Conservation (phyloP, 208 protist genomes). For the Crithidia mellificae region DNA sequence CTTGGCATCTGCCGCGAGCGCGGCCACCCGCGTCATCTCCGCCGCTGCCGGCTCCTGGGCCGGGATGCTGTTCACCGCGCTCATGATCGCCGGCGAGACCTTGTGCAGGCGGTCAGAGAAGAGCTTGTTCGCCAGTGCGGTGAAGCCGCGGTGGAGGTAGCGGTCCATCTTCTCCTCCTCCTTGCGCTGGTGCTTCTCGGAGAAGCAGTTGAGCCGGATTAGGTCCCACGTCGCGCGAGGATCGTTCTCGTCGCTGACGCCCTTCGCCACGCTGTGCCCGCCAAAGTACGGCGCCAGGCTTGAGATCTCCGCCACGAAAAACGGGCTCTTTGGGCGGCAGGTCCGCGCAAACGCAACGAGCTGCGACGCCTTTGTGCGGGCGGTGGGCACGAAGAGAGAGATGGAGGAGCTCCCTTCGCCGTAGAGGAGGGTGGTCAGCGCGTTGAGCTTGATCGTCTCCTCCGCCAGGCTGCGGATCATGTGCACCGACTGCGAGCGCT, state of each 20-base stretch:
- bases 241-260: slow-evolving; percentile 58
- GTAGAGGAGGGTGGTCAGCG: slow-evolving; percentile 84
- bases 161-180: slow-evolving; percentile 75
- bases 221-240: slow-evolving; percentile 73
- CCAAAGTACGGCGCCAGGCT: slow-evolving; percentile 77
- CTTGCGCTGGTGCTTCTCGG: slow-evolving; percentile 54
- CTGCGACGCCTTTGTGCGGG: slow-evolving; percentile 67
- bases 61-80: slow-evolving; percentile 77
- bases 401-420: slow-evolving; percentile 90
- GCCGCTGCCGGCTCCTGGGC: slow-evolving; percentile 44
- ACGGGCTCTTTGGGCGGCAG: slow-evolving; percentile 89
- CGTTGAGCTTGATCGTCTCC: slow-evolving; percentile 81
- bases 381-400: slow-evolving; percentile 86
- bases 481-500: slow-evolving; percentile 76
- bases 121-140: slow-evolving; percentile 85
- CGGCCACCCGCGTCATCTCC: slow-evolving; percentile 40
- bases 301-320: slow-evolving; percentile 85
- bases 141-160: slow-evolving; percentile 79
- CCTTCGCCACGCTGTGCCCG: slow-evolving; percentile 61
- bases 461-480: slow-evolving; percentile 88
- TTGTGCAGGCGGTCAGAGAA: slow-evolving; percentile 86
- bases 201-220: slow-evolving; percentile 78
- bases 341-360: slow-evolving; percentile 87
- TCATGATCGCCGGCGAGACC: slow-evolving; percentile 75
- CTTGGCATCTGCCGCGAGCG: slow-evolving; percentile 43